phyloP scores from a whole-genome alignment of 768 basidiomycete genomes.

The Rubroboletus satanas region DNA sequence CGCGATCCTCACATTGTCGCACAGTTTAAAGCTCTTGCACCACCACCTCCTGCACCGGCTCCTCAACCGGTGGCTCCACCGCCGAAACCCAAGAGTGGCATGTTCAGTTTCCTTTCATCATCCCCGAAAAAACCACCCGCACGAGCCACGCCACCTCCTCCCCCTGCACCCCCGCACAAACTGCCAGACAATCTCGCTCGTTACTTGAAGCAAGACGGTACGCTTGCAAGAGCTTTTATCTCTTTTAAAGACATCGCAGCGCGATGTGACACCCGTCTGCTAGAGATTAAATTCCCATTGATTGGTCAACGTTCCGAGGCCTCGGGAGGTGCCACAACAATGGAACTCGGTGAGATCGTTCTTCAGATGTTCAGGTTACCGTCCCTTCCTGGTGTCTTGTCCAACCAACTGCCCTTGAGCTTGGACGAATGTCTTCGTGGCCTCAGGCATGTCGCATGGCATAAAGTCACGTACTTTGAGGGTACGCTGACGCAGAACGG shows the following conservation, averaged over 20 bases:
- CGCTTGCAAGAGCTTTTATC: conserved; percentile 82
- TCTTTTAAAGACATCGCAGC: conserved; percentile 83
- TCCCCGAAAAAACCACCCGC: conserved; percentile 68
- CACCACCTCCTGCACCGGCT: conserved; percentile 46
- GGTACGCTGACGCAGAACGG: conserved; percentile 90
- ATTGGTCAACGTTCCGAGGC: conserved; percentile 69
- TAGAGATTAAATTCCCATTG: conserved; percentile 79
- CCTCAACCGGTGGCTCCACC: conserved; percentile 43
- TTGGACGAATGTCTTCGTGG: conserved; percentile 91
- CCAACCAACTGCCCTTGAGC: conserved; percentile 81
- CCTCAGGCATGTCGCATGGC: conserved; percentile 86
- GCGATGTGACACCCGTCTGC: conserved; percentile 79
- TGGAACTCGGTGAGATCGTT: conserved; percentile 83
- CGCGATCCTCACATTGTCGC: conserved; percentile 81
- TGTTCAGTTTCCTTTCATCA: conserved; percentile 73
- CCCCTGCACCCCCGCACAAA: conserved; percentile 36
- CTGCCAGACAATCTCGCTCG: conserved; percentile 75
- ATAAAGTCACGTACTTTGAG: conserved; percentile 91
- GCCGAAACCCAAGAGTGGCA: conserved; percentile 55
- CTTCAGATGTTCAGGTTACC: conserved; percentile 90
- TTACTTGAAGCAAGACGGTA: conserved; percentile 81
- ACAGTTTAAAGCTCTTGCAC: conserved; percentile 64
- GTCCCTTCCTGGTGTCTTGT: conserved; percentile 75
- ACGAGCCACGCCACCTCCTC: conserved; percentile 36
- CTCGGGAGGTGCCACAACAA: conserved; percentile 50